Percentiles rank a stretch among this genome's conserved stretches.
These are phyloP conservation scores for Pyrenophora teres DNA, from an alignment of 2,329 filamentous ascomycete genomes.

Conservation along the genomic window DNA sequence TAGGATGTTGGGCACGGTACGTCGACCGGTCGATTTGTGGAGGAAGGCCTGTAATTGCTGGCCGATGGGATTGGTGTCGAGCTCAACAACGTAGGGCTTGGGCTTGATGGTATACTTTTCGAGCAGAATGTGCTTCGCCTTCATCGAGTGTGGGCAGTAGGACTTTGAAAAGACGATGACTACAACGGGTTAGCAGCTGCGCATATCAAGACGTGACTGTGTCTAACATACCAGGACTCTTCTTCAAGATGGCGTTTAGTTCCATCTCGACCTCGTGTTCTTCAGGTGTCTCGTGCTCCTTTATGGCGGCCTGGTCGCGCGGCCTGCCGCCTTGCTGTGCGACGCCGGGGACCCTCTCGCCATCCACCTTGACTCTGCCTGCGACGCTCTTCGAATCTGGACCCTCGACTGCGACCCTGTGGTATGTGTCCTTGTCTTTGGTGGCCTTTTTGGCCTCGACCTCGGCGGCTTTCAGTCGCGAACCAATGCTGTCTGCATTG, in stretches of 20 bases:
- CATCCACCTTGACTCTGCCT: conserved; percentile 58
- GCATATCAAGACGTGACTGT: background rate
- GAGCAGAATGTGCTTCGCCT: conserved; percentile 83
- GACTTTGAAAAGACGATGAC: conserved; percentile 97
- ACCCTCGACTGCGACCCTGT: conserved; percentile 41
- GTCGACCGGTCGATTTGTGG: conserved; percentile 73
- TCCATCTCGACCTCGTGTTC: conserved; percentile 70
- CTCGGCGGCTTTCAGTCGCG: conserved; percentile 70
- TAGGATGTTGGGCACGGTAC: conserved; percentile 90
- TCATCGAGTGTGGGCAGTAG: conserved; percentile 85
- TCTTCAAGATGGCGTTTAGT: conserved; percentile 79
- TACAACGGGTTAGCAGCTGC: conserved; percentile 45
- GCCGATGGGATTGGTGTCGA: conserved; percentile 81
- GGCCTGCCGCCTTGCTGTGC: conserved; percentile 52
- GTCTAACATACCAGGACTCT: conserved; percentile 69
- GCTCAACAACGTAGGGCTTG: conserved; percentile 83
- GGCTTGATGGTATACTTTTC: conserved; percentile 84
- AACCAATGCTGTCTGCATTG: conserved; percentile 60
- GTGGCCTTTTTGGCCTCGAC: conserved; percentile 70
- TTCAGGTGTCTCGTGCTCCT: conserved; percentile 59
- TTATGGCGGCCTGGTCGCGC: conserved; percentile 46
- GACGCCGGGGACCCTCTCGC: conserved; percentile 47
- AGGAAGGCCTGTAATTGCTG: conserved; percentile 72
- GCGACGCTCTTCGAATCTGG: conserved; percentile 56
- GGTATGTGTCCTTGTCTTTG: conserved; percentile 66